These are phyloP conservation scores for Mycena galopus DNA, from an alignment of 768 basidiomycete genomes.

Conservation along the genomic window DNA sequence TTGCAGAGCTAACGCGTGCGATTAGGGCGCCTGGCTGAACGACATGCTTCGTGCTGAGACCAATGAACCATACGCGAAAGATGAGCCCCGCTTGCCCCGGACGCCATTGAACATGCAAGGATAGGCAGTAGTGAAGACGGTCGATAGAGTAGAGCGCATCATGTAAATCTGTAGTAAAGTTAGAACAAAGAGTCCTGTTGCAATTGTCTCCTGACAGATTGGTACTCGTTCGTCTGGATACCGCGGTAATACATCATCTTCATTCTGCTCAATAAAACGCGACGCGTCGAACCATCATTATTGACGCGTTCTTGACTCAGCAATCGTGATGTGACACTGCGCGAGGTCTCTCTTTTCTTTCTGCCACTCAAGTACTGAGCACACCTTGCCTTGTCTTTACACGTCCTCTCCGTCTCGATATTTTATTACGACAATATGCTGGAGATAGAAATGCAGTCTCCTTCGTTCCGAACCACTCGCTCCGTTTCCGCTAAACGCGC, in stretches of 20 bases:
- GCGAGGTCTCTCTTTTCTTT: too few relatives aligned
- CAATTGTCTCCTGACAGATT: neutral
- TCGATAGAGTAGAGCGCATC: neutral
- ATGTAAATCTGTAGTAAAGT: slow-evolving; percentile 17
- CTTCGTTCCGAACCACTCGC: slow-evolving; percentile 54
- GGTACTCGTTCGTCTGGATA: too few relatives aligned
- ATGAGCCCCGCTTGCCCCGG: slow-evolving; percentile 82
- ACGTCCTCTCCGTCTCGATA: slow-evolving; percentile 18
- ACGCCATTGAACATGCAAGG: slow-evolving; percentile 69
- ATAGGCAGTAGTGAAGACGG: too few relatives aligned
- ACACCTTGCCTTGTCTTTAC: neutral
- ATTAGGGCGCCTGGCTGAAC: slow-evolving; percentile 82
- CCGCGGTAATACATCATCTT: too few relatives aligned
- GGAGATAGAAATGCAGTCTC: slow-evolving; percentile 69
- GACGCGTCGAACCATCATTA: too few relatives aligned
- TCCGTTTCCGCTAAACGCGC: slow-evolving; percentile 64
- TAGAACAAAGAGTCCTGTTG: neutral
- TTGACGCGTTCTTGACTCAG: too few relatives aligned
- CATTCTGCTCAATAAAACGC: too few relatives aligned
- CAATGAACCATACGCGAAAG: slow-evolving; percentile 73
- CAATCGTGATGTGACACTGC: too few relatives aligned
- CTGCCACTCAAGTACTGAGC: too few relatives aligned
- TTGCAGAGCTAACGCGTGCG: neutral
- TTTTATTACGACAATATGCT: slow-evolving; percentile 42
- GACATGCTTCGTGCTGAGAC: slow-evolving; percentile 84